Conservation (phyloP, 2,329 filamentous ascomycete species). For the Fusarium pilosicola region DNA sequence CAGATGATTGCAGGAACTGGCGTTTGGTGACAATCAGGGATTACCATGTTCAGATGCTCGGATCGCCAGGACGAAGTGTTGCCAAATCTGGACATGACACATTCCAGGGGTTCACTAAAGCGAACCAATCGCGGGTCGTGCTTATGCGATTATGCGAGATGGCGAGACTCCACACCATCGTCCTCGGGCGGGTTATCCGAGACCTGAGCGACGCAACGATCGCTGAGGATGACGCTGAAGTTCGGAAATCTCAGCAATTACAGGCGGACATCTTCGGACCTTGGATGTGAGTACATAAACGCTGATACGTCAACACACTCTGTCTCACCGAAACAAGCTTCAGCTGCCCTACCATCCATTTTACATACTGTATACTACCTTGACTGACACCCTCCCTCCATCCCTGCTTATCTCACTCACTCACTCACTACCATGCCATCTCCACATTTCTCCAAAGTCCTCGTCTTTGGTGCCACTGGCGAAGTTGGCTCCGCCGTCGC, state of each 20-base stretch:
- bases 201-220: neutral
- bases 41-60: neutral
- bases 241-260: neutral
- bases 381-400: neutral
- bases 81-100: neutral
- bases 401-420: neutral
- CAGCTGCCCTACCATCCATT: neutral
- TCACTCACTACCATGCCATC: neutral
- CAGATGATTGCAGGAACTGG: neutral
- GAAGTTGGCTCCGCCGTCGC: constrained; percentile 3
- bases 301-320: neutral
- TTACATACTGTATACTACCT: neutral
- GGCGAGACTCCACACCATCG: neutral
- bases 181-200: neutral
- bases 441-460: constrained; percentile 1
- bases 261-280: neutral
- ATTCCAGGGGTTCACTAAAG: fast-evolving
- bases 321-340: neutral
- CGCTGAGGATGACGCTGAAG: neutral
- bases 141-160: neutral
- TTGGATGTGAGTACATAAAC: neutral
- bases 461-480: constrained; percentile 6
- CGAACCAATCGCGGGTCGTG: neutral
- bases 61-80: neutral
- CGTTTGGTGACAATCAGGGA: neutral